Conservation (phyloP, 2,329 filamentous ascomycete species). For the Fusarium compactum region DNA sequence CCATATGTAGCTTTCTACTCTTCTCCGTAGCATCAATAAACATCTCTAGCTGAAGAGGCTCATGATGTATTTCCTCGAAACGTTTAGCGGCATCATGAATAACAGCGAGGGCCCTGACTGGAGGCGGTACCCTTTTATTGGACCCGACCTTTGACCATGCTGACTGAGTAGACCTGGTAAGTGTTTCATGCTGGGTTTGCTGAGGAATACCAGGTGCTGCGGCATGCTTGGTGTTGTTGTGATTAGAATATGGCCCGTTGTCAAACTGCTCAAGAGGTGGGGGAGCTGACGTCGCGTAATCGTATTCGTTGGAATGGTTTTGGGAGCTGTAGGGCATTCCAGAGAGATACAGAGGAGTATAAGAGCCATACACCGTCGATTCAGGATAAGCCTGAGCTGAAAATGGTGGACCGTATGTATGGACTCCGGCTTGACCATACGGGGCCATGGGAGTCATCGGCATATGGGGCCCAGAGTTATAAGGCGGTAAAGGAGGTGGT, state of each 20-base stretch:
- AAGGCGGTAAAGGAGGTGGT: conserved; percentile 9
- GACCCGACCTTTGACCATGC: conserved; percentile 72
- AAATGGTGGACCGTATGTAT: conserved; percentile 27
- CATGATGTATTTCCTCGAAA: conserved; percentile 68
- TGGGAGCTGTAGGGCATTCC: conserved; percentile 9
- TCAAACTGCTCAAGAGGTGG: conserved; percentile 4
- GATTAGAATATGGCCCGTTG: conserved; percentile 16
- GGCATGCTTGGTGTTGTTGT: conserved; percentile 1
- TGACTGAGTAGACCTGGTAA: conserved; percentile 68
- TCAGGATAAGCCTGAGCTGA: conserved; percentile 27
- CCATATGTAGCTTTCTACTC: conserved; percentile 67
- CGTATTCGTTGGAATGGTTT: conserved; percentile 15
- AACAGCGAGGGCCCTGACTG: conserved; percentile 72
- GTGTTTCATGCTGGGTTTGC: conserved; percentile 61
- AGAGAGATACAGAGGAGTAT: conserved; percentile 19
- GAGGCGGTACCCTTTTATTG: conserved; percentile 71
- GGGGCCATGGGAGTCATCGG: conserved; percentile 10
- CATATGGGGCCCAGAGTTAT: conserved; percentile 15
- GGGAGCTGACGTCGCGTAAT: conserved; percentile 10
- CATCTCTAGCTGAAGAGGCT: conserved; percentile 67
- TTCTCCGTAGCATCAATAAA: conserved; percentile 70
- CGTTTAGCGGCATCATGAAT: conserved; percentile 71
- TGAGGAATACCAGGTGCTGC: conserved; percentile 48
- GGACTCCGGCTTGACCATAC: conserved; percentile 21
- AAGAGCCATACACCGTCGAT: conserved; percentile 23